These are phyloP conservation scores for Oryza glumipatula DNA, from an alignment of 176 grass and related monocot species.

Conservation along the genomic window DNA sequence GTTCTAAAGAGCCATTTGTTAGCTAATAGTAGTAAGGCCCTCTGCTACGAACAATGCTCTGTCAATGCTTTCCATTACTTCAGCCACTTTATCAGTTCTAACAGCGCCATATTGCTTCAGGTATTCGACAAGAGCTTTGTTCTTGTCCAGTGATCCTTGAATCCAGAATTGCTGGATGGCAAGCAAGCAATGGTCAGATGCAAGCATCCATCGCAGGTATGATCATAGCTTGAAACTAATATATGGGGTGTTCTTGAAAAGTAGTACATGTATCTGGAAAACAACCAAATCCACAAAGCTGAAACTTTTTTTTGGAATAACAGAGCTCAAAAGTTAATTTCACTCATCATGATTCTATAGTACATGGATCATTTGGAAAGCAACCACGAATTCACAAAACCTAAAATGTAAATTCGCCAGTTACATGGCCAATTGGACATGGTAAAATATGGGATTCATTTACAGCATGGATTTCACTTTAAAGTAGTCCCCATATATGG, in stretches of 20 bases:
- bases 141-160: slow-evolving; percentile 62
- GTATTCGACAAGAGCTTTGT: slow-evolving; percentile 70
- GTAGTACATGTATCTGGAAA: not conserved
- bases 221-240: too few species aligned
- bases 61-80: slow-evolving; percentile 76
- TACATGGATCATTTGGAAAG: not conserved
- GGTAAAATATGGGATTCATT: not conserved
- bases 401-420: too few species aligned
- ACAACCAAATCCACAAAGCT: not conserved
- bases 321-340: not conserved
- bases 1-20: too few species aligned
- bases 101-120: slow-evolving; percentile 58
- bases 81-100: slow-evolving; percentile 55
- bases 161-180: slow-evolving; percentile 70
- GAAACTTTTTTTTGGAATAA: not conserved
- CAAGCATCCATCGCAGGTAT: too few species aligned
- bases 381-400: not conserved
- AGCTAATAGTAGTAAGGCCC: slow-evolving; percentile 19
- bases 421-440: not conserved
- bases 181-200: slow-evolving; percentile 26
- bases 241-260: not conserved
- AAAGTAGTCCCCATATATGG: not conserved
- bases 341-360: too few species aligned
- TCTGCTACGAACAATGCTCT: slow-evolving; percentile 69
- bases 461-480: not conserved